Base-by-base conservation (phyloP, 345 rosid species). In the Pistacia vera region DNA sequence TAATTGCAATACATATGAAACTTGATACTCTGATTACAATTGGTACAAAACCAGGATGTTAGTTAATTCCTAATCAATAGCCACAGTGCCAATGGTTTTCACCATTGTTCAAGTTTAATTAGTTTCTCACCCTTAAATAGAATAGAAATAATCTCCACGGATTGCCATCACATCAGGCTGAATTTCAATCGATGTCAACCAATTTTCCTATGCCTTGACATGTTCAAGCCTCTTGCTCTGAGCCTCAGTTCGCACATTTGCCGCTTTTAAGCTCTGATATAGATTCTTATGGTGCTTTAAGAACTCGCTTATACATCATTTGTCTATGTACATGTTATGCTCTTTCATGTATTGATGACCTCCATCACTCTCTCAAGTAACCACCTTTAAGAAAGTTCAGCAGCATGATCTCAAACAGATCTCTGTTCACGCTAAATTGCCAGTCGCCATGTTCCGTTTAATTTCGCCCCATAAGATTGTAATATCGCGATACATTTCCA, bases 341-440 rank as follows among this genome's bases (percentile, higher is more conserved):
- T 85, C 79, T 78, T 85, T 81, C 98, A 90, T 90, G 55, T 74
- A 84, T 68, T 68, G 68, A 90, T 85, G 30, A 92, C 83, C 84
- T 93, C 97, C 89, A 89, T 85, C 72, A 90, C 96, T 76, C 99
- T 90, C 84, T 92, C 99, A 75, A 95, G 85, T 90, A 93, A 73
- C 98, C 98, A 66, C 94, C 98, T 78, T 84, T 88, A 72, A 95
- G 84, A 78, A 95, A 89, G 80, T 81, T 87, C 78, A 93, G 72
- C 7, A 91, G 82, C 76, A 95, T 78, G 75, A 83, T 67, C 88
- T 93, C 98, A 5, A 81, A 89, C 28, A 92, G 70, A 86, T 95
- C 99, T 83, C 85, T 79, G 72, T 86, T 83, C 64, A 86, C 77
- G 28, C 54, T 36, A 95, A 81, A 72, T 65, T 76, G 56, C 70